Base-by-base conservation (phyloP, 345 rosid genomes). In the Erysimum cheiranthoides region DNA sequence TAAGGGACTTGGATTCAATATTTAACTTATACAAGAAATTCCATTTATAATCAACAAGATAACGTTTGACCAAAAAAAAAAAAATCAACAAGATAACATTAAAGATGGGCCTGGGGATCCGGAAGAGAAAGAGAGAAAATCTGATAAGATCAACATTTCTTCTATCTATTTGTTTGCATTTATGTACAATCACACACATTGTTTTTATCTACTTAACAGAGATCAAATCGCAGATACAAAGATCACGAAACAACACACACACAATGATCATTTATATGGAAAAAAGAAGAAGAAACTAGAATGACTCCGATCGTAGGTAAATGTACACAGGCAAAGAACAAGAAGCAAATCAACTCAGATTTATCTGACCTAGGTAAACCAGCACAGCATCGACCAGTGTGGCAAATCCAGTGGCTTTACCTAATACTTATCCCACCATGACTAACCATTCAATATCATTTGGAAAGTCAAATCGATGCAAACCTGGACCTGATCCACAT, bases 381-480 rank as follows among this genome's bases (percentile, higher is more conserved):
- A 18, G 61, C 52, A 6, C 49, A 46, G 32, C 45, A 75, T 49
- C 43, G 28, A 58, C 21, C 63, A 28, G 18, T 40, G 51, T 61
- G 34, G 63, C 21, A 14, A 50, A 38, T 59, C 36, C 52, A 46
- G 31, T 46, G 51, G 32, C 52, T 39, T 52, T 13, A 53, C 57
- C 46, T 53, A 31, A 31, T 64, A 54, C 54, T 30, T 49, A 51
- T 32, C 64, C 43, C 74, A 52, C 38, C 70, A 68, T 56, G 49
- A 46, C 13, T 49, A 39, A 18, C 52, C 60, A 21, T 45, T 62
- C 43, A 27, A 45, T 63, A 47, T 45, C 76, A 45, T 64, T 4
- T 56, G 70, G 57, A 62, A 54, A 27, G 40, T 42, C 38, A 75
- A 68, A 40, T 60, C 54, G 12, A 76, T 32, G 74, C 63, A 69